Conservation (phyloP, 2,329 filamentous ascomycete species). For the Tolypocladium cylindrosporum region DNA sequence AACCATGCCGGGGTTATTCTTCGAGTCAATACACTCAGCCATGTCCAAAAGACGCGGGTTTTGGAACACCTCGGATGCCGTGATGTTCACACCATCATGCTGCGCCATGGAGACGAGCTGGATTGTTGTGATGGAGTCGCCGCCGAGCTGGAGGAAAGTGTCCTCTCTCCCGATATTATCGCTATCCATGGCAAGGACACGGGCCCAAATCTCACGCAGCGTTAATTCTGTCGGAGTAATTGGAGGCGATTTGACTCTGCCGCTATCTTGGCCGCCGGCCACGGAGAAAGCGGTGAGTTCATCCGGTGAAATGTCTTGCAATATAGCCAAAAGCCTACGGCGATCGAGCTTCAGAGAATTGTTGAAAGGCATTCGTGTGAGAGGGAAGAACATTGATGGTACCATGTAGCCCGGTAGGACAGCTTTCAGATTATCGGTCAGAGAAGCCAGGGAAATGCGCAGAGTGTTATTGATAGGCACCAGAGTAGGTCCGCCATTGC, state of each 20-base stretch:
- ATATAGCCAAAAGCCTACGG: neutral
- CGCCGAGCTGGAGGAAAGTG: conserved; percentile 15
- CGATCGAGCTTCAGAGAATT: neutral
- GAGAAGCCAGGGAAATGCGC: neutral
- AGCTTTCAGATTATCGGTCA: neutral
- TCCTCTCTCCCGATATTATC: conserved; percentile 12
- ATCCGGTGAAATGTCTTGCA: neutral
- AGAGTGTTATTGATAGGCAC: neutral
- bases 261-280: no score
- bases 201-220: conserved; percentile 27
- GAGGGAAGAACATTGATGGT: neutral
- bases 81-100: conserved; percentile 1
- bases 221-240: neutral
- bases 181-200: conserved; percentile 26
- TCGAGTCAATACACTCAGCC: neutral
- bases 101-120: conserved; percentile 2
- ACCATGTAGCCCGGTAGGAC: conserved; percentile 1
- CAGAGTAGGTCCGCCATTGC: neutral
- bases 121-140: conserved; percentile 21
- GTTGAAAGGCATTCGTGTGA: neutral
- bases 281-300: neutral
- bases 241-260: neutral
- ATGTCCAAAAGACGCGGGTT: conserved; percentile 1
- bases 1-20: neutral
- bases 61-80: conserved; percentile 12